These are phyloP conservation scores for Anisodus tanguticus DNA, from an alignment of 257 asterid species.

Conservation along the genomic window DNA sequence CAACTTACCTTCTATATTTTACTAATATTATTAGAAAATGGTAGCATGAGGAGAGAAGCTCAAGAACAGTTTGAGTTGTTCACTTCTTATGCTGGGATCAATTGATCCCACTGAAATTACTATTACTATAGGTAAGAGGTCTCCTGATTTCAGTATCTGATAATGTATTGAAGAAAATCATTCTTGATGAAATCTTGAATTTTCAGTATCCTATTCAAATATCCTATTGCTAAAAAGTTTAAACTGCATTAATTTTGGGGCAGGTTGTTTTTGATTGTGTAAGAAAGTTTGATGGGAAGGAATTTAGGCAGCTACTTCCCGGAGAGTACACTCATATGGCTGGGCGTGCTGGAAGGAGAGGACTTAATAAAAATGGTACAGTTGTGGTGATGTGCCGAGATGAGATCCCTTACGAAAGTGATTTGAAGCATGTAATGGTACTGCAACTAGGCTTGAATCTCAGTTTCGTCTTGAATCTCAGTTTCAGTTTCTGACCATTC, in stretches of 20 bases:
- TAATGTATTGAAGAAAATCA: constrained; percentile 11
- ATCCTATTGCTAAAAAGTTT: not conserved
- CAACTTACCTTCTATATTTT: not conserved
- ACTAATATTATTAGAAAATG: constrained; percentile 23
- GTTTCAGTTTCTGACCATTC: constrained; percentile 1
- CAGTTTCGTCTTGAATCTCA: too few species aligned
- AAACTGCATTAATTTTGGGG: constrained; percentile 38
- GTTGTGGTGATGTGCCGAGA: constrained; percentile 93
- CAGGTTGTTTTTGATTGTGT: constrained; percentile 94
- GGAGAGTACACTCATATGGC: constrained; percentile 99
- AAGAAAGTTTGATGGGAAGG: constrained; percentile 95
- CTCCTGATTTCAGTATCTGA: constrained; percentile 1
- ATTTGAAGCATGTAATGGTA: constrained; percentile 79
- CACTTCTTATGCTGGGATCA: not conserved
- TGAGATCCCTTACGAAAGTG: constrained; percentile 83
- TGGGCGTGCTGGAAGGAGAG: constrained; percentile 99
- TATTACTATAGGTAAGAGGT: not conserved
- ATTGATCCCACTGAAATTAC: not conserved
- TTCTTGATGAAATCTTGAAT: not conserved
- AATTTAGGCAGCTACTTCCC: constrained; percentile 84
- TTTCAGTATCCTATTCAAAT: not conserved
- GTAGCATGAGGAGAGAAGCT: not conserved
- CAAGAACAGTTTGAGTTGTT: not conserved
- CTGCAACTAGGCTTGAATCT: constrained; percentile 88
- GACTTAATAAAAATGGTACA: constrained; percentile 94